A percentile compares a stretch with the other conserved stretches of the same genome.
phyloP scores from a whole-genome alignment of 306 rosid genomes.

The Prunus kanzakura region DNA sequence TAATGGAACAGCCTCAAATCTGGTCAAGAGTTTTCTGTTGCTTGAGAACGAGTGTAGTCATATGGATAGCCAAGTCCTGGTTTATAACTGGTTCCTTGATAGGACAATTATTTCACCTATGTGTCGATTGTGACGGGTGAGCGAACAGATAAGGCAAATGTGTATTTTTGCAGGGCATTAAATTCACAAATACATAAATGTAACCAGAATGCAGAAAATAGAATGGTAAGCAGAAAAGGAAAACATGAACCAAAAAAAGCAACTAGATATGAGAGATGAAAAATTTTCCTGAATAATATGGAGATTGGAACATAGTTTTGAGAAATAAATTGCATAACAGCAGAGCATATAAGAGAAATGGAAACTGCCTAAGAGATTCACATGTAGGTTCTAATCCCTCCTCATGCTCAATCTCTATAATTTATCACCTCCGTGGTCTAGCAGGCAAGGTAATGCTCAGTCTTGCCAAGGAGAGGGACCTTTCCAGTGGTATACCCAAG shows the following conservation, averaged over 20 bases:
- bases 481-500: no score
- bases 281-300: neutral
- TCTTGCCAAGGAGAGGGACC: no score
- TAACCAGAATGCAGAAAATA: neutral
- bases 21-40: neutral
- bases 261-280: neutral
- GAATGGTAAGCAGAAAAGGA: neutral
- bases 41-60: neutral
- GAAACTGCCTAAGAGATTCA: neutral
- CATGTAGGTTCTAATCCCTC: neutral
- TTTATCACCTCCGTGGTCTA: neutral
- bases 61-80: neutral
- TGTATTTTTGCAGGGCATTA: neutral
- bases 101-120: neutral
- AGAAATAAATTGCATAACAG: neutral
- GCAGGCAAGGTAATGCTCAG: neutral
- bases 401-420: neutral
- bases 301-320: neutral
- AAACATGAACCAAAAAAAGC: neutral
- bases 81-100: neutral
- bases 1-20: no score
- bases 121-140: neutral
- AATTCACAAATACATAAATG: neutral
- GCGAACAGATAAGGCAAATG: neutral
- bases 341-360: neutral